Conservation (phyloP, 2,329 filamentous ascomycete species). For the Lachnellula willkommii region DNA sequence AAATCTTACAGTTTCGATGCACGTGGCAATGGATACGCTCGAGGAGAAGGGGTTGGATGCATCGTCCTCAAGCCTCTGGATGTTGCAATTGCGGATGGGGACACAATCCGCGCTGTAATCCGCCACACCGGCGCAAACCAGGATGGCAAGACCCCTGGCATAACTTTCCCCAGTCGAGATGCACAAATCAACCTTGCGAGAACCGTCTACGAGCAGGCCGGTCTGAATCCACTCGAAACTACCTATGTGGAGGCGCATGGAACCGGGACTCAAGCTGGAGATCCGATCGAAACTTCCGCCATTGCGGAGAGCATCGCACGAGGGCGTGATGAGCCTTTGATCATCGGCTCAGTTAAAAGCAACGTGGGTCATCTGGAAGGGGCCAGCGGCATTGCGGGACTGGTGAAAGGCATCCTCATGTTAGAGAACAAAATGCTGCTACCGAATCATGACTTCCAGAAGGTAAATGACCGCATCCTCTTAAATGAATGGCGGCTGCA, state of each 20-base stretch:
- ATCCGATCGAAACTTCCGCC: conserved; percentile 10
- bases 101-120: conserved; percentile 51
- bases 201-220: too few species aligned
- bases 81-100: conserved; percentile 48
- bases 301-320: conserved; percentile 5
- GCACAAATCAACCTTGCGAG: background rate
- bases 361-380: conserved; percentile 34
- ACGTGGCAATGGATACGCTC: conserved; percentile 53
- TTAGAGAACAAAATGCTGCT: conserved; percentile 37
- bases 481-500: too few species aligned
- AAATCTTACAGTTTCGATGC: conserved; percentile 46
- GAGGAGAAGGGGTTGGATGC: conserved; percentile 54
- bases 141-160: conserved; percentile 52
- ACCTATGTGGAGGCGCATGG: too few species aligned
- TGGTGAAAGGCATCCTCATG: conserved; percentile 37
- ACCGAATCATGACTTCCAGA: conserved; percentile 36
- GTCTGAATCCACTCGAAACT: too few species aligned
- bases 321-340: background rate
- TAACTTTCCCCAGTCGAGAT: conserved; percentile 46
- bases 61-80: conserved; percentile 37
- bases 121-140: conserved; percentile 48
- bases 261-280: background rate
- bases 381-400: conserved; percentile 31
- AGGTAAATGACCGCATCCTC: too few species aligned
- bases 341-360: conserved; percentile 29